phyloP scores from a whole-genome alignment of 1,284 basidiomycete species.

The Abortiporus biennis region DNA sequence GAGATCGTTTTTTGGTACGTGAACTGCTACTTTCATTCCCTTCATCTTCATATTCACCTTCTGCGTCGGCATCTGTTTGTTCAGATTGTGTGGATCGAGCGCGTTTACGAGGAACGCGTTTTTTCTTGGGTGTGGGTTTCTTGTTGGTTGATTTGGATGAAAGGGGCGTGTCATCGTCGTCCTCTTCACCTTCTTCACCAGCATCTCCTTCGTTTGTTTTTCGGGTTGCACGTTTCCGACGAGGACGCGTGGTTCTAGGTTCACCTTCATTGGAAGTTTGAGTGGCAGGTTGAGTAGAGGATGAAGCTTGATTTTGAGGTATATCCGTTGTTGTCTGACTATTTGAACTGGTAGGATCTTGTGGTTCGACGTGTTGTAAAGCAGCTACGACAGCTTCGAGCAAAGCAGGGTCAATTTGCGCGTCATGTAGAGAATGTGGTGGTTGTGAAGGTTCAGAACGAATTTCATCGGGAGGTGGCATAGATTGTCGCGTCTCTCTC shows the following conservation, averaged over 20 bases:
- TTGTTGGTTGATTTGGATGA: too few relatives aligned
- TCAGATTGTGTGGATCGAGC: slow-evolving; percentile 3
- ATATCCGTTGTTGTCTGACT: not conserved
- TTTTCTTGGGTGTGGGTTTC: not conserved
- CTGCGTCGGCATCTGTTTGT: slow-evolving; percentile 3
- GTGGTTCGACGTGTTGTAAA: slow-evolving; percentile 10
- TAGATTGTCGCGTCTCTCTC: not conserved
- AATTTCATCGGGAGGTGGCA: not conserved
- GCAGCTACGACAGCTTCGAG: slow-evolving; percentile 16
- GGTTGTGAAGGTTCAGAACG: not conserved
- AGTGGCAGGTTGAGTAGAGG: not conserved
- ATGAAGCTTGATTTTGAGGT: not conserved
- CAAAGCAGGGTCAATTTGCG: slow-evolving; percentile 22
- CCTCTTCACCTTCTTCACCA: not conserved
- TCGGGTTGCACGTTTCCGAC: not conserved
- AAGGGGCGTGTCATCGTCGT: not conserved
- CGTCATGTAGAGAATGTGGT: slow-evolving; percentile 7
- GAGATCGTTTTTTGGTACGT: not conserved
- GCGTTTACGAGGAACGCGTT: not conserved
- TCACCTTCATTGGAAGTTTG: not conserved
- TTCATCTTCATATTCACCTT: slow-evolving; percentile 4
- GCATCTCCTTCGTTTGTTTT: not conserved
- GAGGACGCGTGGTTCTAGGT: not conserved
- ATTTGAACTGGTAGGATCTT: too few relatives aligned
- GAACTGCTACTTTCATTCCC: not conserved